phyloP scores from a whole-genome alignment of 345 rosid genomes.

The Arabis hirsuta region DNA sequence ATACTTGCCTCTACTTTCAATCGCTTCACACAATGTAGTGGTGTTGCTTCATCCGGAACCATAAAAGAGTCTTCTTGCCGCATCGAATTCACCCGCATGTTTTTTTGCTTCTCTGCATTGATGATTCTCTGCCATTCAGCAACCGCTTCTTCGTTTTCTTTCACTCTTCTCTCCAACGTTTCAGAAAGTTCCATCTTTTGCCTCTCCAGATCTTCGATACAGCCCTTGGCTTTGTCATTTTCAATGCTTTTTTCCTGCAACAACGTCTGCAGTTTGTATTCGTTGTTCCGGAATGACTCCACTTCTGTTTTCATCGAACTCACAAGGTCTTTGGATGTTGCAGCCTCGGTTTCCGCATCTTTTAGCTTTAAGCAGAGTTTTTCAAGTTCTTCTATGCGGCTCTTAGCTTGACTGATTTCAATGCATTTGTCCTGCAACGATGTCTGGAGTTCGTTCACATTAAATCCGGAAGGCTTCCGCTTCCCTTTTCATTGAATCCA shows the following conservation, averaged over 20 bases:
- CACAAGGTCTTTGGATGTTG: conserved; percentile 36
- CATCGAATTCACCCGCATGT: conserved; percentile 31
- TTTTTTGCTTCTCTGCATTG: conserved; percentile 31
- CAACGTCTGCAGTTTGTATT: conserved; percentile 34
- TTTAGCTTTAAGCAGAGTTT: conserved; percentile 42
- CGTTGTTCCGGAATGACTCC: conserved; percentile 34
- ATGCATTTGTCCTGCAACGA: conserved; percentile 41
- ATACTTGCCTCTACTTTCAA: conserved; percentile 41
- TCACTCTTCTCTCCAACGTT: conserved; percentile 32
- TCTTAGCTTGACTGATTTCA: conserved; percentile 32
- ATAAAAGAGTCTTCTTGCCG: conserved; percentile 30
- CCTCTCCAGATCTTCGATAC: conserved; percentile 38
- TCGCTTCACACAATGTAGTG: conserved; percentile 44
- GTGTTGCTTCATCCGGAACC: conserved; percentile 26
- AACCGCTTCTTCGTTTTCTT: conserved; percentile 32
- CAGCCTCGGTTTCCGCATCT: conserved; percentile 39
- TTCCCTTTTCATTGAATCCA: conserved; percentile 40
- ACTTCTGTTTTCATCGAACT: conserved; percentile 33
- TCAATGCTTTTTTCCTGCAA: conserved; percentile 38
- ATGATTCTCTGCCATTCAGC: conserved; percentile 35
- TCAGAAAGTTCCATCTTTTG: conserved; percentile 38
- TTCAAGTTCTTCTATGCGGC: conserved; percentile 46
- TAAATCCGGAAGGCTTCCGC: conserved; percentile 35
- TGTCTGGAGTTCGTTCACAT: conserved; percentile 36
- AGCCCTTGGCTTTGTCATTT: conserved; percentile 36